These are phyloP conservation scores for Tricladium varicosporioides DNA, from an alignment of 2,329 filamentous ascomycete species.

Conservation along the genomic window DNA sequence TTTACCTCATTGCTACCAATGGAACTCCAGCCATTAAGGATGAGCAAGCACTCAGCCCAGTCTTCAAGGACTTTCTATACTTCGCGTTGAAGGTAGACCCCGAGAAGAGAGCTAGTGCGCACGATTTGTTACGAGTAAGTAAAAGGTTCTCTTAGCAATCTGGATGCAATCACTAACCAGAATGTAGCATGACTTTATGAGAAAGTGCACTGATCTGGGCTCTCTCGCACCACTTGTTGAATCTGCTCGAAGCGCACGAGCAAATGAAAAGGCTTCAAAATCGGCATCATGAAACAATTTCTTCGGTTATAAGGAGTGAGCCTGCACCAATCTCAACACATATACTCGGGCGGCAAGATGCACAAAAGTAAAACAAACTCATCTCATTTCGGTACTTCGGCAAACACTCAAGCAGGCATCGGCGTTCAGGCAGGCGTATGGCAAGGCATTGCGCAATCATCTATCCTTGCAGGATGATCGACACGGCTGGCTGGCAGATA, in stretches of 20 bases:
- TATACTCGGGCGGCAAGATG: slow-evolving; percentile 14
- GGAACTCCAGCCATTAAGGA: slow-evolving; percentile 95
- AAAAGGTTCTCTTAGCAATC: too few species aligned
- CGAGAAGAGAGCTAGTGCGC: slow-evolving; percentile 92
- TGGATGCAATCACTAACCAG: too few species aligned
- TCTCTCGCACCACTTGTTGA: slow-evolving; percentile 85
- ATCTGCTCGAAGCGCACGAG: slow-evolving; percentile 79
- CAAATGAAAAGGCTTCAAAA: slow-evolving; percentile 78
- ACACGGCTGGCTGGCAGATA: neutral
- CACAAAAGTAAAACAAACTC: slow-evolving; percentile 7
- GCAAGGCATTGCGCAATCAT: neutral
- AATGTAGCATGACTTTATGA: slow-evolving; percentile 75
- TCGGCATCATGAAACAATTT: slow-evolving; percentile 32
- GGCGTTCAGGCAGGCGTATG: slow-evolving; percentile 12
- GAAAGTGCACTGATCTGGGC: slow-evolving; percentile 67
- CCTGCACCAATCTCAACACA: slow-evolving; percentile 6
- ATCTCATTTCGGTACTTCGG: slow-evolving; percentile 7
- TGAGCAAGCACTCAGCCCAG: slow-evolving; percentile 73
- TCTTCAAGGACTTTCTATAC: slow-evolving; percentile 89
- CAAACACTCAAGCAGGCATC: slow-evolving; percentile 8
- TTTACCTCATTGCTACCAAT: slow-evolving; percentile 96
- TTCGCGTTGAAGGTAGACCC: slow-evolving; percentile 96
- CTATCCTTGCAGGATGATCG: neutral
- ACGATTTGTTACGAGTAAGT: slow-evolving; percentile 86
- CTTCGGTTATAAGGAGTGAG: neutral